Evolutionary conservation across 2,329 filamentous ascomycete genomes (phyloP).

Genomic region (Dothistroma pini): DNA sequence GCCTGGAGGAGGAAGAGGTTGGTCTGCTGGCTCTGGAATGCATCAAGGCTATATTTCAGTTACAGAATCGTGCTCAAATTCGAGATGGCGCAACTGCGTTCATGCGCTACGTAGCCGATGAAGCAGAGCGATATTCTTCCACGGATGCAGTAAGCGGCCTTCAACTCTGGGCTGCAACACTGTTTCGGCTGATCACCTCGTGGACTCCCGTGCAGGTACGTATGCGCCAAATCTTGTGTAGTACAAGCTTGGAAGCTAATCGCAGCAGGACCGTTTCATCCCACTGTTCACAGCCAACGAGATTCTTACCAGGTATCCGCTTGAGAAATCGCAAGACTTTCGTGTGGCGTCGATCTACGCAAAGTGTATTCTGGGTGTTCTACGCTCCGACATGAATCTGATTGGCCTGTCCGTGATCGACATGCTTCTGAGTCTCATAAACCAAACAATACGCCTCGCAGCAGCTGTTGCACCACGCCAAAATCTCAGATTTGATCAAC

Average conservation of each 20-base stretch:
- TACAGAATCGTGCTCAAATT: slow-evolving; percentile 77
- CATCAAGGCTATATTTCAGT: slow-evolving; percentile 78
- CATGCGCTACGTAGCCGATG: slow-evolving; percentile 63
- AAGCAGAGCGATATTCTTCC: slow-evolving; percentile 22
- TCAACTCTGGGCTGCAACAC: slow-evolving; percentile 70
- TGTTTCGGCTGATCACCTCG: slow-evolving; percentile 74
- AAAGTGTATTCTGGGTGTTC: slow-evolving; percentile 73
- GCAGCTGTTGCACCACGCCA: background rate
- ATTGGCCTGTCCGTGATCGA: slow-evolving; percentile 98
- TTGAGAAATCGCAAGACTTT: slow-evolving; percentile 58
- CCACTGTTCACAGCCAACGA: slow-evolving; percentile 83
- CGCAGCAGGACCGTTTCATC: slow-evolving; percentile 68
- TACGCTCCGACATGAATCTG: slow-evolving; percentile 85
- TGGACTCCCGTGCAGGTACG: slow-evolving; percentile 79
- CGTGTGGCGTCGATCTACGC: slow-evolving; percentile 71
- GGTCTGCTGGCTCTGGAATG: slow-evolving; percentile 80
- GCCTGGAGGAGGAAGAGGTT: slow-evolving; percentile 83
- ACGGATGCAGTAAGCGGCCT: slow-evolving; percentile 18
- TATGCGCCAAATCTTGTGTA: background rate
- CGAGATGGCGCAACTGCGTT: slow-evolving; percentile 70
- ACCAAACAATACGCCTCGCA: slow-evolving; percentile 61
- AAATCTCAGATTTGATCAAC: background rate
- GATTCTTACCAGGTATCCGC: slow-evolving; percentile 62
- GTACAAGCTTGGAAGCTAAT: background rate
- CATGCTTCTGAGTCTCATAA: slow-evolving; percentile 77